Conservation (phyloP, 257 asterid genomes). For the Ehretia macrophylla region DNA sequence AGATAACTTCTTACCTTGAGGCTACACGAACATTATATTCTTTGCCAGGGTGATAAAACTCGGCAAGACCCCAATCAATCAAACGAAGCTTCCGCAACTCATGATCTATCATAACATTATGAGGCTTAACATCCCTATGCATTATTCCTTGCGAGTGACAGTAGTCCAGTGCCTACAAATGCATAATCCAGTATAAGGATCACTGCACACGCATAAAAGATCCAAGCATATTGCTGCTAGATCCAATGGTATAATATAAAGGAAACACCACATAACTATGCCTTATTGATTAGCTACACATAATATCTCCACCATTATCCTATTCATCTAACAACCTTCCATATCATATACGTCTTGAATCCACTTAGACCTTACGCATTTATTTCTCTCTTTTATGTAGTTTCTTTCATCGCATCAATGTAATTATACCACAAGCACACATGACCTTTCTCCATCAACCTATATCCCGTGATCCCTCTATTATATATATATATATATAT, state of each 20-base stretch:
- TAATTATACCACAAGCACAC: too few relatives aligned
- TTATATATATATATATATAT: too few relatives aligned
- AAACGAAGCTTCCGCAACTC: slow-evolving; percentile 72
- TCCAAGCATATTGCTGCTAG: neutral
- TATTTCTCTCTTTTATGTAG: too few relatives aligned
- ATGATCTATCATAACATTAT: slow-evolving; percentile 84
- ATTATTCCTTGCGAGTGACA: slow-evolving; percentile 72
- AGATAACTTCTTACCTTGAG: slow-evolving; percentile 46
- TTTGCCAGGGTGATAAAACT: slow-evolving; percentile 73
- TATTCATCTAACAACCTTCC: too few relatives aligned
- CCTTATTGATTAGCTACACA: too few relatives aligned
- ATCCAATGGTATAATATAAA: neutral
- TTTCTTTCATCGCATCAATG: too few relatives aligned
- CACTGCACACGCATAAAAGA: neutral
- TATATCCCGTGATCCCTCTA: too few relatives aligned
- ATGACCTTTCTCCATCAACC: too few relatives aligned
- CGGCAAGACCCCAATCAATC: slow-evolving; percentile 83
- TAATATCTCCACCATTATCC: too few relatives aligned
- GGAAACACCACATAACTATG: neutral
- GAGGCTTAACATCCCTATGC: slow-evolving; percentile 86
- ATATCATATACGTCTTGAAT: too few relatives aligned
- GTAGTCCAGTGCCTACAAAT: slow-evolving; percentile 65
- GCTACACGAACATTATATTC: slow-evolving; percentile 85
- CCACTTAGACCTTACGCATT: too few relatives aligned
- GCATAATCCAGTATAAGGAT: slow-evolving; percentile 9